Base-by-base conservation (phyloP, 306 rosid species). In the Albizia julibrissin region DNA sequence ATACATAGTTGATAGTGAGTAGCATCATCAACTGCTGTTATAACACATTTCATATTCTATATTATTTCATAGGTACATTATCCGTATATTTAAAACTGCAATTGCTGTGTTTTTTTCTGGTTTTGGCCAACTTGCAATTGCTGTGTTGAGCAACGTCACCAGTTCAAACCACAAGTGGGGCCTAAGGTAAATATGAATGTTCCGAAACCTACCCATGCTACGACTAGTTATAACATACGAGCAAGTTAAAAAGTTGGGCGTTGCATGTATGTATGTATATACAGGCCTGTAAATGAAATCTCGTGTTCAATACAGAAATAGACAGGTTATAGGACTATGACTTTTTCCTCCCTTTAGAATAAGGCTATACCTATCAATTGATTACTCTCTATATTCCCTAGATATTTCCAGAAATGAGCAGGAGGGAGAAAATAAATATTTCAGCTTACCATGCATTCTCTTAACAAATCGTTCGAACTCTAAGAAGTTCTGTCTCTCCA, bases 381-480 rank as follows among this genome's bases (percentile, higher is more conserved):
- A 61, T 43, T 16, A 44, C 62, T 75, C 73, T 26, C 34, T 33
- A 58, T 68, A 21, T 34, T 31, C 10, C 67, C n/a, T 46, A 10
- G 1, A 66, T 65, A n/a, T 72, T 82, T 76, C 75, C n/a, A 22
- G 50, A 56, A 42, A 46, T 19, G 71, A 78, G 13, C 9, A 61
- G 49, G 39, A 44, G 75, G 47, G 43, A 42, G 46, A 27, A 73
- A 40, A 67, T 31, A 46, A 27, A 78, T 22, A 18, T 49, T 8
- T 24, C 54, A 27, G 76, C 85, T 79, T 89, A 95, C 99, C 99
- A 10, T 93, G 99, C 99, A 95, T 95, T 89, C 92, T 92, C 93
- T 90, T 92, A 80, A 93, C 90, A 87, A 95, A 93, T 77, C 90
- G 90, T 75, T 93, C 98, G 65, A 95, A 95, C 84, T 95, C 97